A percentile compares a stretch with the other conserved stretches of the same genome.
Conservation (phyloP, 2,329 filamentous ascomycete species). For the Immersiporthe knoxdaviesiana region DNA sequence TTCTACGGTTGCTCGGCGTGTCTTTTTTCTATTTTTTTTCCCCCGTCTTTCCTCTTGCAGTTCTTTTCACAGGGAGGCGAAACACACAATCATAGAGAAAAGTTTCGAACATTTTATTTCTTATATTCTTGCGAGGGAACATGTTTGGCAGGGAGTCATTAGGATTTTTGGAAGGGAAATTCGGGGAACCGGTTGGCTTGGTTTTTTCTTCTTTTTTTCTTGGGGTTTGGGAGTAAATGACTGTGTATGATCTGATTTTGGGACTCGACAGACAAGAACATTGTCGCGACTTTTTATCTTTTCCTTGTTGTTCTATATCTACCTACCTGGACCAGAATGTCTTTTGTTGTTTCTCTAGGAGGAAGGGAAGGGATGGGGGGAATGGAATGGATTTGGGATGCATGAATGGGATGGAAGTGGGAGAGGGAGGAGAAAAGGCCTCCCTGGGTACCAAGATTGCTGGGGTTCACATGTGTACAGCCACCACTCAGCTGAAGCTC, state of each 20-base stretch:
- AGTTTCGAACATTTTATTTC: not conserved
- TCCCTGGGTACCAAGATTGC: not conserved
- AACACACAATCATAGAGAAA: conserved; percentile 8
- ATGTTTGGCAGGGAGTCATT: not conserved
- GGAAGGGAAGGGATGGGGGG: no score
- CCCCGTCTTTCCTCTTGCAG: not conserved
- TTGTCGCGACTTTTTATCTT: not conserved
- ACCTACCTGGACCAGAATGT: not conserved
- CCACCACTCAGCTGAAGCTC: not conserved
- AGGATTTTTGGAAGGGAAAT: not conserved
- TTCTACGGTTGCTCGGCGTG: not conserved
- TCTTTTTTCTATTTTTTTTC: not conserved
- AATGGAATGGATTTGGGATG: not conserved
- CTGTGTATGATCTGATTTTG: not conserved
- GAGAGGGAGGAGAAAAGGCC: not conserved
- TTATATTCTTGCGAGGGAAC: not conserved
- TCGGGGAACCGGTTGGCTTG: not conserved
- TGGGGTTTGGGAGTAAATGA: conserved; percentile 5
- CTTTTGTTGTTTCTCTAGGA: not conserved
- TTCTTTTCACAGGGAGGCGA: not conserved
- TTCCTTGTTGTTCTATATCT: not conserved
- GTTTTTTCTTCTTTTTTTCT: not conserved
- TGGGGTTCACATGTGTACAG: not conserved
- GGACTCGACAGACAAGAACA: not conserved
- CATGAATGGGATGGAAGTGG: not conserved